Evolutionary conservation across 176 grass and related monocot species (phyloP), one percentile per base, ranked within the genome.

Genomic region (Leersia perrieri): DNA sequence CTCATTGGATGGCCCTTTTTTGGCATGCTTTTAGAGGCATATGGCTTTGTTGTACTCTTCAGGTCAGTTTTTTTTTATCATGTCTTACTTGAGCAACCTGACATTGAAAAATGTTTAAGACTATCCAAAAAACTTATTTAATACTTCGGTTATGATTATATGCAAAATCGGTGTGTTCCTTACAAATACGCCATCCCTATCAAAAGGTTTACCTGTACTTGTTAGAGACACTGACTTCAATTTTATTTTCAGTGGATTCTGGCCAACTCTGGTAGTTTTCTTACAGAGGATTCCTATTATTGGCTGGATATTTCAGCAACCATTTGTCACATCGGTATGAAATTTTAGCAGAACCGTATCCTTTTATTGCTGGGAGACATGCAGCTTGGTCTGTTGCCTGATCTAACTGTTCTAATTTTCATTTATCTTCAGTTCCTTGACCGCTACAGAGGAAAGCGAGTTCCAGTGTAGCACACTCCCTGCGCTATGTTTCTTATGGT

Each of bases 21-120:
- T 68, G 96, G 96, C 84, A 99, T 99, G 96, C 90, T 99, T 31
- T 84, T 99, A 84, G 92, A 99, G 84, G 88, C 92, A 44, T 99
- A 99, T 88, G 96, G 92, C 9, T 99, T 99, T 83, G 80, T 99
- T 72, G 84, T 95, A 60, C 96, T 99, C 61, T 99, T 97, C 91
- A 97, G 94, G 94, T 97, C 74, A 36, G 55, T 29, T 42, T 67
- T 28, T 23, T 69, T 38, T 36, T 36, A 33, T 33, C 63, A 1
- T 38, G 47, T 76, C 31, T 66, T 15, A 25, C 28, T 49, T 41
- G 60, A 69, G 32, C 45, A 55, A 41, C 75, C 62, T 23, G 25
- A 4, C 26, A 33, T 68, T 82, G 75, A 39, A 47, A 53, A 53
- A 0, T 90, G 53, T 69, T 77, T 15, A 22, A 31, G 35, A 39